Evolutionary conservation across 768 basidiomycete genomes (phyloP).

Genomic region (Mycena floridula): DNA sequence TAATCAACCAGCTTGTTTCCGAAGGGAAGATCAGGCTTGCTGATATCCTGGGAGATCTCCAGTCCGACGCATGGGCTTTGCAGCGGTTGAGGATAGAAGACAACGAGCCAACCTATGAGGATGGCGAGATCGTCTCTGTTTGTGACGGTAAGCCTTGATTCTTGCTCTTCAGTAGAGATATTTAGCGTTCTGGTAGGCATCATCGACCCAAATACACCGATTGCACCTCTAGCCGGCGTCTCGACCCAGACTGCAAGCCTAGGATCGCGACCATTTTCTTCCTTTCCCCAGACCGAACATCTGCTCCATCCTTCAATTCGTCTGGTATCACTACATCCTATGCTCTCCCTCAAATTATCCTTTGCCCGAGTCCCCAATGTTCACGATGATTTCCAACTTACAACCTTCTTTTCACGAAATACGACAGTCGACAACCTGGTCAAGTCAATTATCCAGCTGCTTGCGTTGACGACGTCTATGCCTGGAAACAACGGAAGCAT

Average conservation of each 20-base stretch:
- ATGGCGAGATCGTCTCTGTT: conserved; percentile 58
- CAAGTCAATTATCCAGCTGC: conserved; percentile 46
- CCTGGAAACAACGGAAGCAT: conserved; percentile 64
- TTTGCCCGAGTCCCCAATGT: conserved; percentile 74
- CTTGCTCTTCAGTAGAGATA: not conserved
- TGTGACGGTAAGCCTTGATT: conserved; percentile 45
- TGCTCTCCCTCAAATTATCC: conserved; percentile 42
- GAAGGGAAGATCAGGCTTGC: conserved; percentile 41
- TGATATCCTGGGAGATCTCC: conserved; percentile 54
- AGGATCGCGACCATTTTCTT: conserved; percentile 55
- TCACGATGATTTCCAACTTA: conserved; percentile 65
- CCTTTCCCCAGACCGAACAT: conserved; percentile 64
- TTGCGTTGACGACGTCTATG: conserved; percentile 62
- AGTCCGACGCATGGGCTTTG: conserved; percentile 61
- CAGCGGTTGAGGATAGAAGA: conserved; percentile 56
- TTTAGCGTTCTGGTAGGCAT: conserved; percentile 33
- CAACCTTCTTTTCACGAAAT: conserved; percentile 53
- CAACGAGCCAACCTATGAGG: conserved; percentile 62
- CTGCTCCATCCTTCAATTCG: conserved; percentile 62
- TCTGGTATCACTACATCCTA: conserved; percentile 63
- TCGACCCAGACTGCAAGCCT: conserved; percentile 25
- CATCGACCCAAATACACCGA: conserved; percentile 32
- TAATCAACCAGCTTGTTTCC: conserved; percentile 44
- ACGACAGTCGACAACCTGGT: conserved; percentile 53
- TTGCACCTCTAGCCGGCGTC: conserved; percentile 49